Base-by-base conservation (phyloP, 371 early-diverging fungal genomes). In the Syncephalastrum racemosum region DNA sequence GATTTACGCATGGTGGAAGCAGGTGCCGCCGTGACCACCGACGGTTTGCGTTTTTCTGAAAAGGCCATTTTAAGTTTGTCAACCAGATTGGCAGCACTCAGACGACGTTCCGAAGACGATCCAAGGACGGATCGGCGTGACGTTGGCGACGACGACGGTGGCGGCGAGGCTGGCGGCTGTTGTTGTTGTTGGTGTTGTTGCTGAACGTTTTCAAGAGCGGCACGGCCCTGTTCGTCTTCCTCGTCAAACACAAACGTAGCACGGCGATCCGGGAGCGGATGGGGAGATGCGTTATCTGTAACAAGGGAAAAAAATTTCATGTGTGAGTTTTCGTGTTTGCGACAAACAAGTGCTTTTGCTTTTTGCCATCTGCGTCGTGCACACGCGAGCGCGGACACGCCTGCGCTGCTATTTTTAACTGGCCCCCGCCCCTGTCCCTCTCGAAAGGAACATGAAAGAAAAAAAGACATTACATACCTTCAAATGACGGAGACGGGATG, bases 61-160 rank as follows among this genome's bases (percentile, higher is more conserved):
- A 69, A 66, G n/a, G 67, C 72, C 69, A 71, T 70, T 53, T 68
- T 69, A 14, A 71, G 56, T 24, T 75, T 75, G 45, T 71, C 75
- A 3, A 71, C 67, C 19, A 75, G 36, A 23, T 64, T 66, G 13
- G 54, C 54, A 14, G 69, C 46, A 42, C 59, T 64, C 19, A 40
- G 16, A n/a, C 65, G 54, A 4, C 65, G 62, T 52, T 68, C 61
- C 18, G 47, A 20, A 16, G 43, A 49, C 14, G 25, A 23, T 23
- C 39, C 40, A 47, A 31, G 42, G 22, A 7, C 31, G 49, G 40
- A 39, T 19, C 19, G 51, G 59, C 15, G 20, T 48, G 48, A 16
- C 22, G 48, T 1, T 18, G 48, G 20, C 13, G 45, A 22, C 16
- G 40, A 18, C 5, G 19, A 46, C 14, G 57, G 49, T 19, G 36